A percentile compares a stretch with the other conserved stretches of the same genome.
phyloP scores from a whole-genome alignment of 345 rosid genomes.

The Durio zibethinus region DNA sequence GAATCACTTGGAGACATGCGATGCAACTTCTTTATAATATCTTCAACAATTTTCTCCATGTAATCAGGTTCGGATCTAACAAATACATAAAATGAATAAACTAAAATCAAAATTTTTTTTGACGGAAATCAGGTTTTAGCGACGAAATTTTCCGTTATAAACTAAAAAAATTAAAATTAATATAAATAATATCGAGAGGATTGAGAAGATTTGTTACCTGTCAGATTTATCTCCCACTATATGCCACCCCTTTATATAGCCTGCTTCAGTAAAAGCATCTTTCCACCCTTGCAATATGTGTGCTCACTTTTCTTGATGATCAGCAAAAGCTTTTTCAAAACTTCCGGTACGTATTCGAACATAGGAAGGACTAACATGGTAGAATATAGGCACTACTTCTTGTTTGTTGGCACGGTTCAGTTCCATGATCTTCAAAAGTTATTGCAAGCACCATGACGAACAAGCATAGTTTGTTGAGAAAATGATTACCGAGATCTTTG shows the following conservation, averaged over 20 bases:
- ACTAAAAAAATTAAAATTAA: too few species aligned
- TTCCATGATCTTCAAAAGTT: slow-evolving; percentile 22
- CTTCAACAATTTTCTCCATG: background rate
- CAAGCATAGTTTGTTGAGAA: slow-evolving; percentile 24
- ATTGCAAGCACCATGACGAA: slow-evolving; percentile 31
- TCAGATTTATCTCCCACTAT: background rate
- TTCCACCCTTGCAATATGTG: background rate
- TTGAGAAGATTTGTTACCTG: too few species aligned
- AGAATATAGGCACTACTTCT: background rate
- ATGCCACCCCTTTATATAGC: background rate
- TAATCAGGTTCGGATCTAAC: background rate
- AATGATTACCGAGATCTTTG: slow-evolving; percentile 16
- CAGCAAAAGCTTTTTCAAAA: background rate
- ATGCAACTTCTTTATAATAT: background rate
- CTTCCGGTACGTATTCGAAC: background rate
- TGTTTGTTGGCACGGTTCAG: background rate
- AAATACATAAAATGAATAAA: too few species aligned
- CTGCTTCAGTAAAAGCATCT: background rate
- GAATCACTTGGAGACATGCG: background rate
- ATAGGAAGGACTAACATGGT: background rate
- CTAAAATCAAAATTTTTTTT: too few species aligned
- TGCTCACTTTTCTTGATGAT: background rate
- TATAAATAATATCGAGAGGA: too few species aligned
- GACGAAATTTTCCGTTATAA: too few species aligned
- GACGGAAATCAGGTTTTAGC: too few species aligned